These are phyloP conservation scores for Penstemon eatonii DNA, from an alignment of 257 asterid genomes.

Conservation along the genomic window DNA sequence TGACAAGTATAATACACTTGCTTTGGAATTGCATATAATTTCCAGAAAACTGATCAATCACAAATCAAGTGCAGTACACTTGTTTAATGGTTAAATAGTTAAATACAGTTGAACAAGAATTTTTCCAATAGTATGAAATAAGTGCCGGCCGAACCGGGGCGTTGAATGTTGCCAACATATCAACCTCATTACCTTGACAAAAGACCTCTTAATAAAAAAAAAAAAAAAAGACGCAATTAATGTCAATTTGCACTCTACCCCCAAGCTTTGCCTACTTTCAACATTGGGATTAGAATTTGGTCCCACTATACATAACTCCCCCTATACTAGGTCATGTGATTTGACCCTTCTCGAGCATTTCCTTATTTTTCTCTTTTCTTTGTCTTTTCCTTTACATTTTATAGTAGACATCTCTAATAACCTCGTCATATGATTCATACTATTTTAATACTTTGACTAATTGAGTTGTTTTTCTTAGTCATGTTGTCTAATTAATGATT, in stretches of 20 bases:
- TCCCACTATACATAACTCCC: slow-evolving; percentile 3
- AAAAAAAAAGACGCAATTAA: slow-evolving; percentile 27
- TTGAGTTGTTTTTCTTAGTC: no score
- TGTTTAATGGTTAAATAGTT: no score
- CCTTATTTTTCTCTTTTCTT: background rate
- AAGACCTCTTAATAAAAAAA: no score
- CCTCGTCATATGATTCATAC: no score
- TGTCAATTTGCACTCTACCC: slow-evolving; percentile 33
- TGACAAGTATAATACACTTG: no score
- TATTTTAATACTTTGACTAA: no score
- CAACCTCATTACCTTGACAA: slow-evolving; percentile 27
- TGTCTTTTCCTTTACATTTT: background rate
- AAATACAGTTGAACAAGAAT: no score
- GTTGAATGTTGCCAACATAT: slow-evolving; percentile 40
- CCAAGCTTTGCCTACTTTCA: slow-evolving; percentile 19
- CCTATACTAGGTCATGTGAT: slow-evolving; percentile 23
- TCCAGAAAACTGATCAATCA: no score
- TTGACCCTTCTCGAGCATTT: slow-evolving; percentile 6
- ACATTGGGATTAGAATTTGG: slow-evolving; percentile 23
- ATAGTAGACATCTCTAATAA: background rate
- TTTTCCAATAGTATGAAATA: background rate
- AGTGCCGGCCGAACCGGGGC: slow-evolving; percentile 39
- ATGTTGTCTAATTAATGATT: no score
- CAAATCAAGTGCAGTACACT: no score
- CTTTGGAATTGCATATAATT: no score